Evolutionary conservation across 2,329 filamentous ascomycete species (phyloP).

Genomic region (Nemania serpens): DNA sequence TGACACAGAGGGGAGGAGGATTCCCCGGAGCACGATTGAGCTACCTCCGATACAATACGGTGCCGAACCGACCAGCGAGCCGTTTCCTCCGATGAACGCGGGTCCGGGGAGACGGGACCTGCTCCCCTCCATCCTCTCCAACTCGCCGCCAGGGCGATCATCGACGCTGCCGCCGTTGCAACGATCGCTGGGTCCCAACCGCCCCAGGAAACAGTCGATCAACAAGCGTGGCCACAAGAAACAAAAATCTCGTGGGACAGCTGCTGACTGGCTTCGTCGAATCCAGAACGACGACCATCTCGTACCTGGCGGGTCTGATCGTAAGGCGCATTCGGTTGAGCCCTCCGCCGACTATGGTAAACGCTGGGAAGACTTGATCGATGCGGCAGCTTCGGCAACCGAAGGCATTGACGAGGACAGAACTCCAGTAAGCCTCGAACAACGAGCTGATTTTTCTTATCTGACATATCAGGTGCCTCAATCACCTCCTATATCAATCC

Average conservation of each 20-base stretch:
- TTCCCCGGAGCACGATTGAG: constrained; percentile 71
- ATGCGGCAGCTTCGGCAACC: constrained; percentile 88
- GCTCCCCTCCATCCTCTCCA: constrained; percentile 79
- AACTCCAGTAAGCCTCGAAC: constrained; percentile 71
- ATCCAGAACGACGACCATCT: constrained; percentile 67
- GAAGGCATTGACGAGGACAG: constrained; percentile 90
- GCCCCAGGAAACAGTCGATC: constrained; percentile 85
- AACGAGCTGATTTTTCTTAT: constrained; percentile 49
- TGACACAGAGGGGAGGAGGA: constrained; percentile 68
- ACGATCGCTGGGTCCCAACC: constrained; percentile 69
- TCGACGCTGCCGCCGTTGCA: constrained; percentile 87
- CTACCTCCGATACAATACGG: constrained; percentile 69
- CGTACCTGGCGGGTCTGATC: constrained; percentile 68
- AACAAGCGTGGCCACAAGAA: constrained; percentile 83
- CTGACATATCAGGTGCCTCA: constrained; percentile 62
- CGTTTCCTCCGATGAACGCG: constrained; percentile 65
- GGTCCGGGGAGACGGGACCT: constrained; percentile 70
- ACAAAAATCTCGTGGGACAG: constrained; percentile 71
- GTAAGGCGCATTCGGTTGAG: constrained; percentile 86
- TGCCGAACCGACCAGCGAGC: constrained; percentile 72
- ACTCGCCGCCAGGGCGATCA: constrained; percentile 83
- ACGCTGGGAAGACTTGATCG: constrained; percentile 94
- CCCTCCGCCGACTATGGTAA: constrained; percentile 82
- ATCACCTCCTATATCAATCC: constrained; percentile 67
- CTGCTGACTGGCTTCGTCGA: constrained; percentile 67